Percentiles rank a stretch among this genome's conserved stretches.
Evolutionary conservation across 2,329 filamentous ascomycete species (phyloP).

Genomic region (Aquanectria penicillioides): DNA sequence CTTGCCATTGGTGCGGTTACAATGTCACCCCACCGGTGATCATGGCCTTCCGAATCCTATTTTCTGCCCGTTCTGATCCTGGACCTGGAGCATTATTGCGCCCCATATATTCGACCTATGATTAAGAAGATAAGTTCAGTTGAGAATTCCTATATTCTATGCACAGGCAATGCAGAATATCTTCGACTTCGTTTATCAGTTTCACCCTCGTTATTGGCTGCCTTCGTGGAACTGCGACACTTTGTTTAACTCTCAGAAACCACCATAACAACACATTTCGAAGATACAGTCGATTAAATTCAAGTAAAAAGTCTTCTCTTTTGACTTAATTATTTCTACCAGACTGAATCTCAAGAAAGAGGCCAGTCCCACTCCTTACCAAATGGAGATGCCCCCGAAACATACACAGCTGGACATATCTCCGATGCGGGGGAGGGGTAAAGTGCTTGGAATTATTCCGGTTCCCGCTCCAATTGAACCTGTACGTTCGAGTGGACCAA

Average conservation of each 20-base stretch:
- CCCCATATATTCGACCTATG: background rate
- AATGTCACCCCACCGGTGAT: constrained; percentile 3
- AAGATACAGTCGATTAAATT: no score
- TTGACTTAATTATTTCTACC: no score
- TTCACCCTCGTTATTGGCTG: no score
- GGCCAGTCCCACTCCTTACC: background rate
- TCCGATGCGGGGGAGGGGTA: constrained; percentile 10
- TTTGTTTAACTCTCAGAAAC: no score
- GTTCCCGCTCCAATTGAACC: background rate
- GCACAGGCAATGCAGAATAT: no score
- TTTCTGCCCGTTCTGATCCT: background rate
- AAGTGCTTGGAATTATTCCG: background rate
- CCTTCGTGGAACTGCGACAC: no score
- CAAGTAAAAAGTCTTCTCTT: no score
- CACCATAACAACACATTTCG: no score
- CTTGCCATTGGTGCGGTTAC: constrained; percentile 17
- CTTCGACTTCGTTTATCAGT: no score
- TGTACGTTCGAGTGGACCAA: constrained; percentile 15
- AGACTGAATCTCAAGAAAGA: no score
- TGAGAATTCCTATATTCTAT: no score
- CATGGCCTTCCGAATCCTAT: background rate
- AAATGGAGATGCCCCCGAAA: constrained; percentile 9
- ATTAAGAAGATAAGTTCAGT: no score
- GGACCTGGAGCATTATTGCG: background rate
- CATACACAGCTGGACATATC: constrained; percentile 3